These are phyloP conservation scores for Suhomyces pyralidae DNA, from an alignment of 805 yeast species.

Conservation along the genomic window DNA sequence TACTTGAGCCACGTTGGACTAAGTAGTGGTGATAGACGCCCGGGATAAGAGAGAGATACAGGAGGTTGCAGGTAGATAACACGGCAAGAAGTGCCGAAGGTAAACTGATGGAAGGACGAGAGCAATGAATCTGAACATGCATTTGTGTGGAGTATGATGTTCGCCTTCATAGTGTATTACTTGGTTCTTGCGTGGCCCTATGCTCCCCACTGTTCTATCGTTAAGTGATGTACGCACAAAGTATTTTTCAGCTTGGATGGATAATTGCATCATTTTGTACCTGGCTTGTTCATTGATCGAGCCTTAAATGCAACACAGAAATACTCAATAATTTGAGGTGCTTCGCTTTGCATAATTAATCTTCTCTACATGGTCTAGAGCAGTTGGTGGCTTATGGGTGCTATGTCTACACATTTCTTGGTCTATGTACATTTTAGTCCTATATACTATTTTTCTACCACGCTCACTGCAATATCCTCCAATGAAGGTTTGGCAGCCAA, in stretches of 20 bases:
- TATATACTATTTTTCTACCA: conserved; percentile 12
- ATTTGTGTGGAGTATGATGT: neutral
- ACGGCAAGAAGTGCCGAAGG: neutral
- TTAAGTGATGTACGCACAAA: neutral
- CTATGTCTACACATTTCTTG: neutral
- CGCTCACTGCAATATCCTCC: conserved; percentile 33
- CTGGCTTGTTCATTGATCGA: neutral
- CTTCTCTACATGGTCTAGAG: neutral
- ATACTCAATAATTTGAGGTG: neutral
- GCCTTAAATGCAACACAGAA: neutral
- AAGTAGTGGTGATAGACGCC: neutral
- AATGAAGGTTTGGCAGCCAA: conserved; percentile 28
- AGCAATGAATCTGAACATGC: neutral
- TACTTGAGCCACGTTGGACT: neutral
- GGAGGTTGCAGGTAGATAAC: neutral
- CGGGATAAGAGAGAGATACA: neutral
- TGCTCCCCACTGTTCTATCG: neutral
- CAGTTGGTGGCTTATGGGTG: neutral
- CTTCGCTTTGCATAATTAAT: neutral
- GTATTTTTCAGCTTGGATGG: neutral
- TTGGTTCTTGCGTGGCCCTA: neutral
- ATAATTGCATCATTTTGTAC: neutral
- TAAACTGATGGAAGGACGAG: neutral
- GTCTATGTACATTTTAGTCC: conserved; percentile 3
- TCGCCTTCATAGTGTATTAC: neutral